Base-by-base conservation (phyloP, 768 basidiomycete genomes). In the Boletus reticulatus region DNA sequence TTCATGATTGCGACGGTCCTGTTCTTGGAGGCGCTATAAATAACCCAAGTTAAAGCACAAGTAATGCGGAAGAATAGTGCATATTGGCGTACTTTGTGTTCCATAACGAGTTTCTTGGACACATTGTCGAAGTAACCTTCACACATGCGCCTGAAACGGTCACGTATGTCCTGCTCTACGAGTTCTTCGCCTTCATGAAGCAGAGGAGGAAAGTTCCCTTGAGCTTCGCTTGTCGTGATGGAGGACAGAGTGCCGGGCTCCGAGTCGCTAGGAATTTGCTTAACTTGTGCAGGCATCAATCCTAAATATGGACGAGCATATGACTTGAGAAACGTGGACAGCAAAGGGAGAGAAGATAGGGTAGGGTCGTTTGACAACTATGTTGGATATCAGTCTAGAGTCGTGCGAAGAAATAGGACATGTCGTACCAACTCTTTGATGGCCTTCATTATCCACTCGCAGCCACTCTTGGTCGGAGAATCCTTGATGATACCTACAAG, bases 1-100 rank as follows among this genome's bases (percentile, higher is more conserved):
- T 76, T 99, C 97, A 68, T 98, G 96, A 65, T 99, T 99, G 48
- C 89, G 82, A 59, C 88, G 87, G 71, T 98, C 97, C 74, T 97
- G 95, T 61, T 97, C 94, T 86, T 98, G 94, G 44, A 99, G 78
- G 46, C 89, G 87, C 96, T 98, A 65, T 29, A 49, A 22, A 57
- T 12, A 27, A 20, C 13, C 4, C 24, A 16, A 56, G 41, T 56
- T 54, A 19, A 17, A 29, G 39, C 19, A 53, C 17, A 36, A 22
- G n/a, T 24, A 2, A 34, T 17, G 20, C 22, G 37, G 19, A 16
- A 46, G 19, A 38, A 45, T 4, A 48, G 29, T 44, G 34, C 34
- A 32, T n/a, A 17, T 43, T 31, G 1, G 71, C 78, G 58, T 62
- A 94, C 94, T 67, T 90, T 89, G 67, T 97, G 95, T 62, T 97